Evolutionary conservation across 305 asterid genomes (phyloP).

Genomic region (Coffea humblotiana): DNA sequence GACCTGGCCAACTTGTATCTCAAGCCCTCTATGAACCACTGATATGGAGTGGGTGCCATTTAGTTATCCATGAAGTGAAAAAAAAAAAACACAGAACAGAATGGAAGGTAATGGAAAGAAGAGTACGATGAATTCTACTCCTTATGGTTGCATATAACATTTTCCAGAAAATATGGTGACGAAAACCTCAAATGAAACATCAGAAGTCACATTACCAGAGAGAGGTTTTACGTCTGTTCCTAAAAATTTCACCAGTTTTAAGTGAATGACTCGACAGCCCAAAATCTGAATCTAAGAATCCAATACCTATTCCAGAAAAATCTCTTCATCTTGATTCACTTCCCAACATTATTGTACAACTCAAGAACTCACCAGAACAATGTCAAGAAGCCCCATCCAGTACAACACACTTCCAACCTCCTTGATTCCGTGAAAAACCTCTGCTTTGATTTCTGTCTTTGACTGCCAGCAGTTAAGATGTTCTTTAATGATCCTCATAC

Average conservation of each 20-base stretch:
- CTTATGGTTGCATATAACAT: neutral
- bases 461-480: slow-evolving; percentile 91
- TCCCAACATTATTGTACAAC: neutral
- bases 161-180: neutral
- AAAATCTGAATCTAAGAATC: neutral
- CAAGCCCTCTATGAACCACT: neutral
- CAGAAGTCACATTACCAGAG: neutral
- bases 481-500: slow-evolving; percentile 74
- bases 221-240: neutral
- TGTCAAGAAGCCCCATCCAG: slow-evolving; percentile 98
- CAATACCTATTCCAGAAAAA: neutral
- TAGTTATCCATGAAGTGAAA: neutral
- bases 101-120: neutral
- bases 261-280: neutral
- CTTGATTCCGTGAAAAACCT: slow-evolving; percentile 81
- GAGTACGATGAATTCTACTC: neutral
- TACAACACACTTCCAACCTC: slow-evolving; percentile 91
- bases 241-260: neutral
- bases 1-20: neutral
- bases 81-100: neutral
- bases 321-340: neutral
- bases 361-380: slow-evolving; percentile 65
- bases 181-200: neutral
- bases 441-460: slow-evolving; percentile 77
- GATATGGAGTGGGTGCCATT: neutral